A percentile compares a stretch with the other conserved stretches of the same genome.
phyloP scores from a whole-genome alignment of 306 rosid genomes.

The Hippophae gyantsensis region DNA sequence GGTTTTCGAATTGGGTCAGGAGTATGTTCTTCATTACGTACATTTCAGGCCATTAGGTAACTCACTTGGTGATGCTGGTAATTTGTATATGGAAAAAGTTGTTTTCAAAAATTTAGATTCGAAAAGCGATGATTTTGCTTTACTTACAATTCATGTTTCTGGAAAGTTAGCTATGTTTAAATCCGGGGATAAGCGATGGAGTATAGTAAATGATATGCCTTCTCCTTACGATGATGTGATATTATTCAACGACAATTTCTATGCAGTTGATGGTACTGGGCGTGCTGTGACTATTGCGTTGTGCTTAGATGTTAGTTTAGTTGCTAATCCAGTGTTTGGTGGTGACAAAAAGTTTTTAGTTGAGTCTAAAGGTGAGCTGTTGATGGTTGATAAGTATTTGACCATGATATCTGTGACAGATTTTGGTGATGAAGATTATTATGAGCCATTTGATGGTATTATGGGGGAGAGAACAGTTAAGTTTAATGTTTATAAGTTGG shows the following conservation, averaged over 20 bases:
- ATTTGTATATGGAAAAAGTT: conserved; percentile 62
- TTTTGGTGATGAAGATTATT: conserved; percentile 13
- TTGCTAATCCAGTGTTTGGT: conserved; percentile 66
- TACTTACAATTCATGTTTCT: conserved; percentile 73
- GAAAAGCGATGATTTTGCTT: conserved; percentile 19
- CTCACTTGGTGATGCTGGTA: conserved; percentile 20
- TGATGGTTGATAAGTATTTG: conserved; percentile 59
- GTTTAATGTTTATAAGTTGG: conserved; percentile 45
- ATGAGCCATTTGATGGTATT: conserved; percentile 15
- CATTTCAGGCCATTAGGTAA: conserved; percentile 19
- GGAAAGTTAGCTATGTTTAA: conserved; percentile 56
- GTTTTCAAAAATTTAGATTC: conserved; percentile 30
- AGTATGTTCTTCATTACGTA: conserved; percentile 31
- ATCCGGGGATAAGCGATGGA: conserved; percentile 51
- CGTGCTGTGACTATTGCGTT: conserved; percentile 40
- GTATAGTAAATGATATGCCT: conserved; percentile 44
- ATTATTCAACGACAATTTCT: conserved; percentile 30
- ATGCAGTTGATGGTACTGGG: conserved; percentile 63
- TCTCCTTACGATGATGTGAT: conserved; percentile 66
- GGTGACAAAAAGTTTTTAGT: conserved; percentile 81
- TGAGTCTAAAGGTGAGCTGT: conserved; percentile 45
- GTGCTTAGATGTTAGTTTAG: conserved; percentile 21
- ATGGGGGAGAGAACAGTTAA: conserved; percentile 44
- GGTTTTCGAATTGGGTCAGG: conserved; percentile 38
- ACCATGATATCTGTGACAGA: conserved; percentile 10